phyloP scores from a whole-genome alignment of 2,329 filamentous ascomycete species.

The Sporothrix brasiliensis region DNA sequence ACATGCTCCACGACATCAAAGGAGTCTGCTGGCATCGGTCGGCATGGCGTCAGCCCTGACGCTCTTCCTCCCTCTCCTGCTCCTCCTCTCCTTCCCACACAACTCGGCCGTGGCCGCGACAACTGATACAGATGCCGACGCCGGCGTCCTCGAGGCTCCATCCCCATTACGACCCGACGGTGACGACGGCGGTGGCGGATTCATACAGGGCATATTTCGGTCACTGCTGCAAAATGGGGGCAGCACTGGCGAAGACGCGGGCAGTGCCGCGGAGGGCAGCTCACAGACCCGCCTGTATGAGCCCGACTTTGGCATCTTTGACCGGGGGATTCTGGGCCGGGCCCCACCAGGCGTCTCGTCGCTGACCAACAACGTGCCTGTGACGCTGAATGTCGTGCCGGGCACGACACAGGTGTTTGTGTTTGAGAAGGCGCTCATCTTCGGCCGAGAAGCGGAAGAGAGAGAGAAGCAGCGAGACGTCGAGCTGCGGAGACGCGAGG shows the following conservation, averaged over 20 bases:
- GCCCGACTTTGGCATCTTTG: slow-evolving; percentile 63
- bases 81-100: slow-evolving; percentile 62
- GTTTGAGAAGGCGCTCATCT: slow-evolving; percentile 61
- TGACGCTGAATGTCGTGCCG: slow-evolving; percentile 60
- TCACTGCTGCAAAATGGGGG: slow-evolving; percentile 12
- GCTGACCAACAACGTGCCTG: slow-evolving; percentile 66
- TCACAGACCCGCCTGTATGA: slow-evolving; percentile 51
- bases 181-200: neutral
- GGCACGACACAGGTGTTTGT: slow-evolving; percentile 67
- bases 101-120: slow-evolving; percentile 43
- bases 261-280: neutral
- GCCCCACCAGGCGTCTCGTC: slow-evolving; percentile 55
- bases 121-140: neutral
- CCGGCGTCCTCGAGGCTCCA: slow-evolving; percentile 2
- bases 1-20: slow-evolving; percentile 14
- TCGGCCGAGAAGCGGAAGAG: slow-evolving; percentile 44
- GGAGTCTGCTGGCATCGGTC: slow-evolving; percentile 9
- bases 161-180: neutral
- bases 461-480: slow-evolving; percentile 23
- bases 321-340: slow-evolving; percentile 65
- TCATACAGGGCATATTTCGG: slow-evolving; percentile 6
- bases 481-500: slow-evolving; percentile 37
- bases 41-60: slow-evolving; percentile 64
- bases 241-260: neutral
- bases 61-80: slow-evolving; percentile 59